Percentiles rank a stretch among this genome's conserved stretches.
Evolutionary conservation across 495 filamentous ascomycete species (phyloP).

Genomic region (Xylaria castorea): DNA sequence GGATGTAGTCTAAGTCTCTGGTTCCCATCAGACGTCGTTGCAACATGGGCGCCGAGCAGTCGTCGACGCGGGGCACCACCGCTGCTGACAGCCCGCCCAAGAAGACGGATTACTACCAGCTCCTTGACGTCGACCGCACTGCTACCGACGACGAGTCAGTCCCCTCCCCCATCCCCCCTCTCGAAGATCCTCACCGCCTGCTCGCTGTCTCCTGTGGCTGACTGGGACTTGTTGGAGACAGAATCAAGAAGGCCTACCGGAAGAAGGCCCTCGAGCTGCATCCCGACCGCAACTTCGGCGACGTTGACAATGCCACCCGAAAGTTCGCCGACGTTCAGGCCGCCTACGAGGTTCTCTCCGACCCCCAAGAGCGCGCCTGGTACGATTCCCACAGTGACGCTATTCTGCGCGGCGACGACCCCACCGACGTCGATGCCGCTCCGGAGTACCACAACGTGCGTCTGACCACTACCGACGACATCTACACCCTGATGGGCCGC

Average conservation of each 20-base stretch:
- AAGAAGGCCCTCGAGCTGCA: constrained; percentile 91
- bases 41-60: constrained; percentile 84
- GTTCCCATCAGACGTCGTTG: not conserved
- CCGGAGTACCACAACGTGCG: constrained; percentile 67
- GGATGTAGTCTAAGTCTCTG: not conserved
- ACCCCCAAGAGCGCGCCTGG: constrained; percentile 95
- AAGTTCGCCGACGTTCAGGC: constrained; percentile 91
- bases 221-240: constrained; percentile 42
- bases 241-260: constrained; percentile 93
- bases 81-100: constrained; percentile 28
- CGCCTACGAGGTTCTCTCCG: constrained; percentile 93
- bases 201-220: constrained; percentile 27
- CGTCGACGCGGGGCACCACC: constrained; percentile 54
- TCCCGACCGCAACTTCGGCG: constrained; percentile 91
- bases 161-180: too few relatives aligned
- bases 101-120: constrained; percentile 91
- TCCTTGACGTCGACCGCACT: constrained; percentile 73
- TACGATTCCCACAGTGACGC: constrained; percentile 93
- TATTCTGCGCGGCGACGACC: constrained; percentile 71
- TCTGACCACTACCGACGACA: constrained; percentile 78
- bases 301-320: constrained; percentile 79
- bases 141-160: constrained; percentile 85
- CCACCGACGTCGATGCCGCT: constrained; percentile 45
- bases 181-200: not conserved
- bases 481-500: constrained; percentile 72